Conservation (phyloP, 257 asterid genomes). For the Anisodus tanguticus region DNA sequence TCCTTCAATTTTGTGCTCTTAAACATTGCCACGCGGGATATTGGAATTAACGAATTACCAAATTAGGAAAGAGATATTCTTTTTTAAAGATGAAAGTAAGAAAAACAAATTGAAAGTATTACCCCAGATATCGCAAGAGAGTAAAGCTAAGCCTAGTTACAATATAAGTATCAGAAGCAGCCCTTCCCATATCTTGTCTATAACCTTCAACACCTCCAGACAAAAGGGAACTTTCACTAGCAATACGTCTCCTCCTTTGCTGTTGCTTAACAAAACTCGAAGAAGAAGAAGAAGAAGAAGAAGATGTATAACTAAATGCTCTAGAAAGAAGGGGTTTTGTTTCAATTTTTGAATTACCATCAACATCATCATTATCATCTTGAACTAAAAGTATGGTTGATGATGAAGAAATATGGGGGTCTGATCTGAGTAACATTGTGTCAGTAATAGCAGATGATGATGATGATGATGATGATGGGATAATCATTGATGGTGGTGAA, state of each 20-base stretch:
- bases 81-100: too few relatives aligned
- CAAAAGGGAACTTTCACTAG: conserved; percentile 59
- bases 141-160: conserved; percentile 61
- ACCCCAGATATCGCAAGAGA: conserved; percentile 81
- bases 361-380: conserved; percentile 43
- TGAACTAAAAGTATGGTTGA: background rate
- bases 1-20: too few relatives aligned
- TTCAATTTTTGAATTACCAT: conserved; percentile 44
- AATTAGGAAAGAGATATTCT: too few relatives aligned
- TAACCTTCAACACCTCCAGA: conserved; percentile 37
- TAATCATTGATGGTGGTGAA: background rate
- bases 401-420: conserved; percentile 48
- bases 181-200: conserved; percentile 49
- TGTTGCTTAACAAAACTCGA: conserved; percentile 50
- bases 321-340: conserved; percentile 65
- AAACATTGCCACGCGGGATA: too few relatives aligned
- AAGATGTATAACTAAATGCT: conserved; percentile 52
- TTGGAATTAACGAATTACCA: too few relatives aligned
- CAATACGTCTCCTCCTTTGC: conserved; percentile 69
- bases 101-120: conserved; percentile 11
- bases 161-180: conserved; percentile 62
- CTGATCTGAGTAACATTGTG: conserved; percentile 59
- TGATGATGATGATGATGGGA: conserved; percentile 9
- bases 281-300: conserved; percentile 30
- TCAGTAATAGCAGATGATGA: conserved; percentile 35